These are phyloP conservation scores for Camptophora hylomeconis DNA, from an alignment of 2,329 filamentous ascomycete genomes.

Conservation along the genomic window DNA sequence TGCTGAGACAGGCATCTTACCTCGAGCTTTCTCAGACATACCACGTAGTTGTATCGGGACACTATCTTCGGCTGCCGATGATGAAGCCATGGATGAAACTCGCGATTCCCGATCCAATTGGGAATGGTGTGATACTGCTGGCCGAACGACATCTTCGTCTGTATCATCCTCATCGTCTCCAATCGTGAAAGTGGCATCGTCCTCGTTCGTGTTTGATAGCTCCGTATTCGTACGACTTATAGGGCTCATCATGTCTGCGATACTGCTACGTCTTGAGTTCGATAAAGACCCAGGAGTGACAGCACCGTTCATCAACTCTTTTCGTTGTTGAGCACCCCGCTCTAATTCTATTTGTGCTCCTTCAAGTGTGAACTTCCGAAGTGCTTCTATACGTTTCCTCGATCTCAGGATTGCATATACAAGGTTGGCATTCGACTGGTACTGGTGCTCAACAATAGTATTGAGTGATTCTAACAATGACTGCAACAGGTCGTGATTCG, in stretches of 20 bases:
- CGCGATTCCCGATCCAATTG: conserved; percentile 41
- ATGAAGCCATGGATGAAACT: conserved; percentile 55
- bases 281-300: conserved; percentile 46
- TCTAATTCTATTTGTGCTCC: conserved; percentile 87
- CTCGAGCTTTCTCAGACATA: conserved; percentile 94
- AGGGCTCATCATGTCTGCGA: conserved; percentile 6
- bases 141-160: conserved; percentile 48
- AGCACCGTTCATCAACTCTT: conserved; percentile 40
- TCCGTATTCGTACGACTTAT: conserved; percentile 5
- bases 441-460: conserved; percentile 74
- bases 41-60: conserved; percentile 72
- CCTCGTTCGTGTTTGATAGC: conserved; percentile 20
- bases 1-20: conserved; percentile 80
- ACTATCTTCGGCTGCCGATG: conserved; percentile 58
- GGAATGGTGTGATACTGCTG: conserved; percentile 46
- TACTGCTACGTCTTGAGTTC: conserved; percentile 7
- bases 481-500: conserved; percentile 67
- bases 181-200: conserved; percentile 74
- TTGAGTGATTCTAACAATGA: conserved; percentile 83
- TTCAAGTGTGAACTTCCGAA: conserved; percentile 80
- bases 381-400: conserved; percentile 67
- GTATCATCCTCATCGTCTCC: conserved; percentile 74
- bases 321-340: conserved; percentile 27
- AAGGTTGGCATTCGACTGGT: conserved; percentile 63
- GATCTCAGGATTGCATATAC: conserved; percentile 69